Evolutionary conservation across 192 early-diverging fungal species (phyloP), one percentile per base, ranked within the genome.

Genomic region (Martensiomyces pterosporus): DNA sequence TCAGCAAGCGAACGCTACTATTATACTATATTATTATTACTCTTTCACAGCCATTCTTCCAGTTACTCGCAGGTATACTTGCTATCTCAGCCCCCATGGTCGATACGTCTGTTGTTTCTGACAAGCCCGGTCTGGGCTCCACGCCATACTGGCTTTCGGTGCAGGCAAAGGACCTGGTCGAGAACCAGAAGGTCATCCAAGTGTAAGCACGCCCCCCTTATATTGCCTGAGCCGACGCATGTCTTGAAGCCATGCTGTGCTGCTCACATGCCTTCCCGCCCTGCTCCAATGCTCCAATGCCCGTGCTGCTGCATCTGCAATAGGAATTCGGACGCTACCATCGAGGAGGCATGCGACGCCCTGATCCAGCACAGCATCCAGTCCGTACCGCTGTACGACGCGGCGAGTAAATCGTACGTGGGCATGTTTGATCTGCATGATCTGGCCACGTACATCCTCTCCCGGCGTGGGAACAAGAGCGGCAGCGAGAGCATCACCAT

Each of bases 381-480:
- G 5, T 89, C 88, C 0, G 88, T 88, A 1, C 90, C 90, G 3
- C 80, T 93, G 2, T 90, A 82, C 59, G 86, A 86, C 36, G 39
- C 67, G n/a, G 24, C 37, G 18, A 70, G 50, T 24, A 78, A 75
- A 13, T 64, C 69, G 14, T 93, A 81, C 60, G 75, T 86, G 14
- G 90, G 90, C 26, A 88, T 93, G 86, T 90, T 93, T 69, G 90
- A 93, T 54, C 84, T 85, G 55, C 86, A 82, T 44, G 90, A 93
- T 45, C 58, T 90, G 39, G 85, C 88, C 49, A 74, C 87, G 0
- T 93, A 85, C 64, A 57, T 93, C 2, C 55, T 93, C 39, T 46
- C 86, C 23, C 27, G 29, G n/a, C 47, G 47, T 9, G 18, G 45
- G 18, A 16, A n/a, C 25, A 9, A 26, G 3, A 29, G 8, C 0